A percentile compares a stretch with the other conserved stretches of the same genome.
Conservation (phyloP, 2,329 filamentous ascomycete genomes). For the Hypoxylon sp. region DNA sequence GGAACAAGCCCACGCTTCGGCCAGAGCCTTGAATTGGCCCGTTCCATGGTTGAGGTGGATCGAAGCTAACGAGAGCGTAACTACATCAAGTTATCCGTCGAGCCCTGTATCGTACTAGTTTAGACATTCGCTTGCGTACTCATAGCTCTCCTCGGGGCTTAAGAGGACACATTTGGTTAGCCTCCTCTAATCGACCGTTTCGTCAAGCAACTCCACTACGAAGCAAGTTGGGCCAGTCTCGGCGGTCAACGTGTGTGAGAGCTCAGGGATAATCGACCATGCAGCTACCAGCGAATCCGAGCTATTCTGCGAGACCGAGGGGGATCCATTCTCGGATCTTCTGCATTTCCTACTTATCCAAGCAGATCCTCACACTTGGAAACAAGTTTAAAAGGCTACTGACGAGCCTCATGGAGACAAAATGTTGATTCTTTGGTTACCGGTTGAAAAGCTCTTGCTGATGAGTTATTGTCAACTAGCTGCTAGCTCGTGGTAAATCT, state of each 20-base stretch:
- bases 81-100: constrained; percentile 36
- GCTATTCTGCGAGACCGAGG: constrained; percentile 26
- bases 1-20: constrained; percentile 42
- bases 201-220: constrained; percentile 35
- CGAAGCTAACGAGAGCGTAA: constrained; percentile 23
- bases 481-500: constrained; percentile 37
- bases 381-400: constrained; percentile 26
- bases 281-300: constrained; percentile 32
- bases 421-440: constrained; percentile 16
- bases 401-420: constrained; percentile 16
- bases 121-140: constrained; percentile 30
- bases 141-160: constrained; percentile 25
- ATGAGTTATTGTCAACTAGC: constrained; percentile 15
- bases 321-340: constrained; percentile 16
- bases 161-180: constrained; percentile 29
- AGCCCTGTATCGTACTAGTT: constrained; percentile 20
- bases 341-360: constrained; percentile 20
- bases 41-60: constrained; percentile 32
- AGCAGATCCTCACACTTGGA: constrained; percentile 7
- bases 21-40: constrained; percentile 34
- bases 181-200: constrained; percentile 32
- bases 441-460: constrained; percentile 13
- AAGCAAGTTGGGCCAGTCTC: constrained; percentile 48
- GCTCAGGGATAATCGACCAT: constrained; percentile 48
- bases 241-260: constrained; percentile 52